phyloP scores from a whole-genome alignment of 2,329 filamentous ascomycete genomes.

The Alternaria angustiovoidea region DNA sequence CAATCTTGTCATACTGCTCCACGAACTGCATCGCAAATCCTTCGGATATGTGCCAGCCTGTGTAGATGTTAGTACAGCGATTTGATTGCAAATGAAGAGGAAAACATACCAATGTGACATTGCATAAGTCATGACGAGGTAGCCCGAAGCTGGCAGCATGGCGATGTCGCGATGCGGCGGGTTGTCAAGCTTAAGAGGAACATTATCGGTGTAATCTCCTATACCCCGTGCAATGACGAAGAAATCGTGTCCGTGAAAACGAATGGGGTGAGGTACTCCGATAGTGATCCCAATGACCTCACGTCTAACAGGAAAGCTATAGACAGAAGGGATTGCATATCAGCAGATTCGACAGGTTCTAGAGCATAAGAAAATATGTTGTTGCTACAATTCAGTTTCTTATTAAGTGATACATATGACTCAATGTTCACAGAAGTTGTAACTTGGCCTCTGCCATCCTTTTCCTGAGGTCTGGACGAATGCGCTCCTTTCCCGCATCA shows the following conservation, averaged over 20 bases:
- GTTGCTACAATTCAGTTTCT: neutral
- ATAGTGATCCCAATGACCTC: neutral
- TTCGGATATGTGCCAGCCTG: neutral
- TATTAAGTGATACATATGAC: neutral
- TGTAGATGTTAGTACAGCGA: neutral
- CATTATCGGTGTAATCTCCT: neutral
- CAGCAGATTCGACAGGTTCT: neutral
- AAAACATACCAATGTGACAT: neutral
- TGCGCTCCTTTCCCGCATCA: slow-evolving; percentile 20
- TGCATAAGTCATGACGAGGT: neutral
- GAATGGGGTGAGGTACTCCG: neutral
- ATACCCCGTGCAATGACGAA: neutral
- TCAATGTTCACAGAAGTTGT: slow-evolving; percentile 29
- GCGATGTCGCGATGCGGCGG: neutral
- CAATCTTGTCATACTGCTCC: neutral
- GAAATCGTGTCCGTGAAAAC: neutral
- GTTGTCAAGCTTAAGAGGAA: neutral
- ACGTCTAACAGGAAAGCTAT: neutral
- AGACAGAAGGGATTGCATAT: neutral
- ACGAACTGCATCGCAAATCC: neutral
- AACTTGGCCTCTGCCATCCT: slow-evolving; percentile 8
- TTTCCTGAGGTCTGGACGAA: slow-evolving; percentile 8
- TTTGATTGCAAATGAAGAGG: neutral
- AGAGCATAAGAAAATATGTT: neutral
- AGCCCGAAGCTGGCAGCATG: neutral